Conservation (phyloP, 306 rosid genomes). For the Cicer pinnatifidum region DNA sequence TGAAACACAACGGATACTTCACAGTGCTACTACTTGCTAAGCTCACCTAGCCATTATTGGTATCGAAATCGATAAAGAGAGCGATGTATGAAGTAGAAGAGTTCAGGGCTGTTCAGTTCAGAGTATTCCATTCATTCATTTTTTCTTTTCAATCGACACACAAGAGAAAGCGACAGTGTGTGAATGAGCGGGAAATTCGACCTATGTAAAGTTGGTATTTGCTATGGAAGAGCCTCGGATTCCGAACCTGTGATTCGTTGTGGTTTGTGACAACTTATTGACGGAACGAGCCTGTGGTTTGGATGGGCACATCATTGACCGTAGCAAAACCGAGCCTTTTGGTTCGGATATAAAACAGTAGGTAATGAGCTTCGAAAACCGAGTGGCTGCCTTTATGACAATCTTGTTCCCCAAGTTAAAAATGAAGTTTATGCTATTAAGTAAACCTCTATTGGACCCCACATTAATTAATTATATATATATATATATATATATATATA, state of each 20-base stretch:
- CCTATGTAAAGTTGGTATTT: constrained; percentile 26
- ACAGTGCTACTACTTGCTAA: background rate
- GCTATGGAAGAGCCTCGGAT: constrained; percentile 35
- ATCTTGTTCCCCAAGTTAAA: constrained; percentile 57
- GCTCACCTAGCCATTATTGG: constrained; percentile 69
- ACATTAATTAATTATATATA: no score
- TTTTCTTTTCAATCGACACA: constrained; percentile 31
- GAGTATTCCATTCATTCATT: background rate
- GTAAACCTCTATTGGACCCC: no score
- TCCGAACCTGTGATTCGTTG: constrained; percentile 41
- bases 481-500: no score
- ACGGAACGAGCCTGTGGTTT: background rate
- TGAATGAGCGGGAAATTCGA: constrained; percentile 72
- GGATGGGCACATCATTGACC: constrained; percentile 48
- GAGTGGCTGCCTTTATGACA: constrained; percentile 40
- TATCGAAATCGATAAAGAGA: background rate
- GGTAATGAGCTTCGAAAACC: constrained; percentile 46
- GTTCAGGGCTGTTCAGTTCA: constrained; percentile 14
- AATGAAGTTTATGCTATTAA: background rate
- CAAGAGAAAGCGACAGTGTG: constrained; percentile 22
- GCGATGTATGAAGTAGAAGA: background rate
- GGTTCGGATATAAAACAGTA: constrained; percentile 42
- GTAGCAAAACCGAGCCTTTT: constrained; percentile 35
- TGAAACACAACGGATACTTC: no score
- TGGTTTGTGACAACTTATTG: background rate